Percentiles rank a stretch among this genome's conserved stretches.
phyloP scores from a whole-genome alignment of 805 yeast species.

The Candida michaelii region DNA sequence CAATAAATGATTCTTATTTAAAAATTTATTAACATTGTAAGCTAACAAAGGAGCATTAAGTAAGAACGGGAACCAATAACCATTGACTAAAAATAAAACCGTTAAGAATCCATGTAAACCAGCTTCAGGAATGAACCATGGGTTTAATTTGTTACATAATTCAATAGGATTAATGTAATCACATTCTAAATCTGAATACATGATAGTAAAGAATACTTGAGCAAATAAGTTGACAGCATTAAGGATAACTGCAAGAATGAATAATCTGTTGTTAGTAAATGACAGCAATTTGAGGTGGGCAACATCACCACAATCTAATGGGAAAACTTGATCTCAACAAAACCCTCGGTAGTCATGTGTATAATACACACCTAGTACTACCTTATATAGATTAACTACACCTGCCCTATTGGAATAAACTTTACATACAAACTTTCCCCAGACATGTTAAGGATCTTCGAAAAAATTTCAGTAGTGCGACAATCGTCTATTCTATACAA shows the following conservation, averaged over 20 bases:
- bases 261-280: slow-evolving; percentile 46
- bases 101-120: slow-evolving; percentile 74
- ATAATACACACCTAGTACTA: too few species aligned
- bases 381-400: too few species aligned
- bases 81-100: slow-evolving; percentile 71
- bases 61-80: slow-evolving; percentile 89
- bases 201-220: slow-evolving; percentile 92
- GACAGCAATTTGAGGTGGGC: too few species aligned
- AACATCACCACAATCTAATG: too few species aligned
- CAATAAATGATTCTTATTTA: slow-evolving; percentile 77
- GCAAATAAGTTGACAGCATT: slow-evolving; percentile 87
- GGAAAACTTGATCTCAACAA: too few species aligned
- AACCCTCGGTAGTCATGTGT: too few species aligned
- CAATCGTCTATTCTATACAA: slow-evolving; percentile 20
- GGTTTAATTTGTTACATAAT: slow-evolving; percentile 88
- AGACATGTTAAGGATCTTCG: slow-evolving; percentile 35
- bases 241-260: slow-evolving; percentile 73
- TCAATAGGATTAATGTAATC: slow-evolving; percentile 98
- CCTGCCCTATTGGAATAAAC: not conserved
- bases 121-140: slow-evolving; percentile 88
- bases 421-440: slow-evolving; percentile 49
- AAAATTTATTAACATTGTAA: slow-evolving; percentile 76
- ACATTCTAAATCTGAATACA: slow-evolving; percentile 92
- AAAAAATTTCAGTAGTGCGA: slow-evolving; percentile 8
- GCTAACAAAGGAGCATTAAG: slow-evolving; percentile 82